phyloP scores from a whole-genome alignment of 352 stramenopile genomes.

The Elongisporangium prolatum region DNA sequence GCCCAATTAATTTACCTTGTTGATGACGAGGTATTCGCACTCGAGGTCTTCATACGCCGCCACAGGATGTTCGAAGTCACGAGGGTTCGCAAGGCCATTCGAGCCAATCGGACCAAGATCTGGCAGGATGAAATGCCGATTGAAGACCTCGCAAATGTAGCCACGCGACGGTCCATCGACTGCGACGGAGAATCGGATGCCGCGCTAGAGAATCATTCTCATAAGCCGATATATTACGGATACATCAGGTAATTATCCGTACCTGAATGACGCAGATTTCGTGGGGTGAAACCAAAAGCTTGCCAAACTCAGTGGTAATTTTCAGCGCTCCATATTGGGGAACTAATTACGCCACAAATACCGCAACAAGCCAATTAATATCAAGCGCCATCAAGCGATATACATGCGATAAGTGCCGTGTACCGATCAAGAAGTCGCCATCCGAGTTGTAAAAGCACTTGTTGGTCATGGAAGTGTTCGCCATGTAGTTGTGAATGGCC shows the following conservation, averaged over 20 bases:
- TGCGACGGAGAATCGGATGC: slow-evolving; percentile 92
- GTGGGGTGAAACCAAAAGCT: slow-evolving; percentile 74
- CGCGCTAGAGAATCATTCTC: slow-evolving; percentile 32
- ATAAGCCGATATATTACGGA: neutral
- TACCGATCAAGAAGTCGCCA: slow-evolving; percentile 94
- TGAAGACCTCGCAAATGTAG: slow-evolving; percentile 96
- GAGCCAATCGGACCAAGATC: slow-evolving; percentile 95
- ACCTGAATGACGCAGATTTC: slow-evolving; percentile 95
- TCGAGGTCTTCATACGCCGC: slow-evolving; percentile 89
- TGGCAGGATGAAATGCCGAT: slow-evolving; percentile 93
- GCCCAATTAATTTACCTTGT: slow-evolving; percentile 37
- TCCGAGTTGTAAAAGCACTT: slow-evolving; percentile 95
- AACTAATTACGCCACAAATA: slow-evolving; percentile 32
- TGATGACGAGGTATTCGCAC: slow-evolving; percentile 60
- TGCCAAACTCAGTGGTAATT: slow-evolving; percentile 93
- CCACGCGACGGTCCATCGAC: slow-evolving; percentile 82
- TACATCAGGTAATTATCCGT: too few species aligned
- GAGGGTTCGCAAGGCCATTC: slow-evolving; percentile 95
- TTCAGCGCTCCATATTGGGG: slow-evolving; percentile 88
- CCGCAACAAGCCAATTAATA: neutral
- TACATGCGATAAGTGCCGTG: neutral
- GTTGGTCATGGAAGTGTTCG: slow-evolving; percentile 87
- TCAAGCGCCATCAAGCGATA: neutral
- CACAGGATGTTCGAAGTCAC: slow-evolving; percentile 92
- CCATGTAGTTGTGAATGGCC: slow-evolving; percentile 93